Evolutionary conservation across 768 basidiomycete genomes (phyloP), one percentile per base, ranked within the genome.

Genomic region (Mycena rosella): DNA sequence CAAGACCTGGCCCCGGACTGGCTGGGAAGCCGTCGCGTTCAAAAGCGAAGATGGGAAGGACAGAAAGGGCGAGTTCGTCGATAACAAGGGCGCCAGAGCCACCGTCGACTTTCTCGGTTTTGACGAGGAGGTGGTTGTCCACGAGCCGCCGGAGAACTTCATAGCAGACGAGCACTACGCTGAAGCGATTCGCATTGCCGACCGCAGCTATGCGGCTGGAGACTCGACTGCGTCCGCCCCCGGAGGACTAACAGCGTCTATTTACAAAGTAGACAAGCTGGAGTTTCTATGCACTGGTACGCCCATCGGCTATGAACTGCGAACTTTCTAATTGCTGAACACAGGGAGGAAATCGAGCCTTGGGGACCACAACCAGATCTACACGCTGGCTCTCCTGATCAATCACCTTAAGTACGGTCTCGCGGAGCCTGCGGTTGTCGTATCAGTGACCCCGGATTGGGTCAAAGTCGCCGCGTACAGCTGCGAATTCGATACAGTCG

Each of bases 391-490:
- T 24, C 48, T 52, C 8, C 70, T 72, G 67, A 72, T 72, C 27
- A 72, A 72, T 36, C 70, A 72, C 22, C 49, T 68, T 3, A 69
- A 68, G 45, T 72, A 68, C 48, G 70, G 70, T 7, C 63, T 72
- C 17, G 67, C 67, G 5, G 67, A 72, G 32, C 70, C 70, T 2
- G 70, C 44, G n/a, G 27, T 68, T 14, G 70, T 72, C 2, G 67
- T 68, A 2, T 67, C 70, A 3, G 52, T 68, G 15, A 68, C 66
- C 3, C 67, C 70, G 4, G 63, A 63, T 11, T 72, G 70, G 70
- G 67, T 72, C 42, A 72, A 72, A 60, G 70, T 72, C 24, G 70
- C 70, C 27, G 70, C 63, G 2, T 72, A 60, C 55, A 62, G 57
- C 8, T 68, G 57, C 45, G 70, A 72, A 58, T 68, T 72, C 26